Base-by-base conservation (phyloP, 1,284 basidiomycete species). In the Amylostereum areolatum region DNA sequence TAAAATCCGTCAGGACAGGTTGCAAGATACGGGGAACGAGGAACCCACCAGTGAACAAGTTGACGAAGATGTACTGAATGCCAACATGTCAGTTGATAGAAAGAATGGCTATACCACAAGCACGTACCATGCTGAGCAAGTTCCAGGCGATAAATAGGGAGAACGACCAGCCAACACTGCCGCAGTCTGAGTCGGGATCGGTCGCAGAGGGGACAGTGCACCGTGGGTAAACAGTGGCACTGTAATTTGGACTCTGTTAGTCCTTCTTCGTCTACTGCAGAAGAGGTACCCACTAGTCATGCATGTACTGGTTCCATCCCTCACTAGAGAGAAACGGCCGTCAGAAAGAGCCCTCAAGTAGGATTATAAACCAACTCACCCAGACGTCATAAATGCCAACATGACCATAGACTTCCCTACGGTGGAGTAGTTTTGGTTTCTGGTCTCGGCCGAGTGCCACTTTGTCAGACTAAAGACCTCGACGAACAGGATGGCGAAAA, bases 91-190 rank as follows among this genome's bases (percentile, higher is more conserved):
- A 42, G 46, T 30, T 35, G n/a, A 11, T 18, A 28, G 30, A 35
- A 25, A 18, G 18, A 29, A 36, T 11, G 7, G 5, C n/a, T 34
- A 43, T 24, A 43, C 33, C 32, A 31, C 52, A 52, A 30, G 48
- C 35, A 62, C 83, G 61, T 57, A 92, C 92, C 92, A 97, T 97
- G 77, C 91, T 95, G 45, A 98, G 74, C 36, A 99, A 72, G 64
- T 98, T 98, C 96, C 96, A 99, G 0, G 88, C 81, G 59, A 97
- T 97, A 70, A 97, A 98, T 29, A 99, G 71, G 1, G 79, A 74
- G 64, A 87, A 95, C 0, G 95, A 85, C 87, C 94, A 97, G 3
- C 74, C 74, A 6, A 78, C 66, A 58, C 89, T 95, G 10, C 96
- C 96, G 59, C 96, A 99, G 66, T 99, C 96, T 0, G 90, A 88